These are phyloP conservation scores for Suillus subluteus DNA, from an alignment of 768 basidiomycete species.

Conservation along the genomic window DNA sequence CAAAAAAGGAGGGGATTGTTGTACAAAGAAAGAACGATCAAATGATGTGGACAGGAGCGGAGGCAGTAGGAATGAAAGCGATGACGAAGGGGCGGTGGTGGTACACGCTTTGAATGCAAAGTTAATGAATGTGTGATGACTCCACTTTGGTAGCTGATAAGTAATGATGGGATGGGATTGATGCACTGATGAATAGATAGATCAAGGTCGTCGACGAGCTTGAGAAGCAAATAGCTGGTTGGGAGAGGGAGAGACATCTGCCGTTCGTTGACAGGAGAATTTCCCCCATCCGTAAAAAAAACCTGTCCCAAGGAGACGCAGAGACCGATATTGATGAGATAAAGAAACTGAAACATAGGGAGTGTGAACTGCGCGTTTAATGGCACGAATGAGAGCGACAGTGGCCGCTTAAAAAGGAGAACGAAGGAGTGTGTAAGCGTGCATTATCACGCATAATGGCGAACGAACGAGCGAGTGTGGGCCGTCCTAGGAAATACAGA, in stretches of 20 bases:
- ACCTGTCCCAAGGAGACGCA: background rate
- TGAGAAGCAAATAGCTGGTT: conserved; percentile 10
- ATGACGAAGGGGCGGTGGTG: background rate
- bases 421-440: background rate
- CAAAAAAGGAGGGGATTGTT: background rate
- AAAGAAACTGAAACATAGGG: background rate
- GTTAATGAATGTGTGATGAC: conserved; percentile 9
- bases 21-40: background rate
- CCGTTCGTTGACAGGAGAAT: conserved; percentile 12
- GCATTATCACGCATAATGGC: conserved; percentile 5
- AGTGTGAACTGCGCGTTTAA: conserved; percentile 8
- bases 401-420: background rate
- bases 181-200: conserved; percentile 6
- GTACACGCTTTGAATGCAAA: background rate
- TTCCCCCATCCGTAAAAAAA: background rate
- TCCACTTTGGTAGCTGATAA: background rate
- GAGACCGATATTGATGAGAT: background rate
- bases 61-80: conserved; percentile 4
- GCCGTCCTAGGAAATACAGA: background rate
- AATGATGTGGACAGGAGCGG: background rate
- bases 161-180: conserved; percentile 9
- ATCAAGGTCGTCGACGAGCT: conserved; percentile 7
- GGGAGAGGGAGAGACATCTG: background rate
- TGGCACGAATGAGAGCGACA: background rate
- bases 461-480: conserved; percentile 14